These are phyloP conservation scores for Irpex rosettiformis DNA, from an alignment of 1,284 basidiomycete species.

Conservation along the genomic window DNA sequence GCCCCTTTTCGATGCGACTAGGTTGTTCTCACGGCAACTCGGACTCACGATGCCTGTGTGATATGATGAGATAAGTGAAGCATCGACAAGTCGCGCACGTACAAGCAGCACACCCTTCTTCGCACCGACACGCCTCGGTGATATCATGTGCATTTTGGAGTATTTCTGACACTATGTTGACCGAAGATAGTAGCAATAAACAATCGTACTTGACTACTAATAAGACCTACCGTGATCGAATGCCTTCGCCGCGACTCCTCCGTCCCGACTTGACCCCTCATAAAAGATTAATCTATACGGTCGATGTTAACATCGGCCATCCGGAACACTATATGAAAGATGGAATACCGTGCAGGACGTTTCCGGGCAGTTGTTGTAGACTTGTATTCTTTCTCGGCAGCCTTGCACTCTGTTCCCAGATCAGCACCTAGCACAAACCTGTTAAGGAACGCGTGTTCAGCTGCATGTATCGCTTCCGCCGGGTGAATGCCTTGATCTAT, in stretches of 20 bases:
- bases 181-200: no score
- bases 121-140: conserved; percentile 69
- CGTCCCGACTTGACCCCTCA: conserved; percentile 68
- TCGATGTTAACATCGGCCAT: neutral
- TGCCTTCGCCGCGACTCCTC: conserved; percentile 73
- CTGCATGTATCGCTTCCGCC: conserved; percentile 81
- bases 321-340: neutral
- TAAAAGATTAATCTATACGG: conserved; percentile 74
- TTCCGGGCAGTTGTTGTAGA: conserved; percentile 57
- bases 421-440: conserved; percentile 71
- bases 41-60: conserved; percentile 60
- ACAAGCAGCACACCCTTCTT: conserved; percentile 75
- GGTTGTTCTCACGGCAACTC: conserved; percentile 63
- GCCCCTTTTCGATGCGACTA: conserved; percentile 70
- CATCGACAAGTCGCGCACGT: conserved; percentile 26
- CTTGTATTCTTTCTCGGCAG: conserved; percentile 74
- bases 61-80: neutral
- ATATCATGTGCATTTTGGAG: conserved; percentile 60
- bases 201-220: no score
- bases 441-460: conserved; percentile 82
- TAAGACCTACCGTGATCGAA: conserved; percentile 73
- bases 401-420: conserved; percentile 86
- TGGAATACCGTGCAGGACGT: conserved; percentile 67
- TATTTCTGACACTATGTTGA: conserved; percentile 51
- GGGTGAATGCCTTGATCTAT: conserved; percentile 55